phyloP scores from a whole-genome alignment of 768 basidiomycete species.

The Pleurotus giganteus region DNA sequence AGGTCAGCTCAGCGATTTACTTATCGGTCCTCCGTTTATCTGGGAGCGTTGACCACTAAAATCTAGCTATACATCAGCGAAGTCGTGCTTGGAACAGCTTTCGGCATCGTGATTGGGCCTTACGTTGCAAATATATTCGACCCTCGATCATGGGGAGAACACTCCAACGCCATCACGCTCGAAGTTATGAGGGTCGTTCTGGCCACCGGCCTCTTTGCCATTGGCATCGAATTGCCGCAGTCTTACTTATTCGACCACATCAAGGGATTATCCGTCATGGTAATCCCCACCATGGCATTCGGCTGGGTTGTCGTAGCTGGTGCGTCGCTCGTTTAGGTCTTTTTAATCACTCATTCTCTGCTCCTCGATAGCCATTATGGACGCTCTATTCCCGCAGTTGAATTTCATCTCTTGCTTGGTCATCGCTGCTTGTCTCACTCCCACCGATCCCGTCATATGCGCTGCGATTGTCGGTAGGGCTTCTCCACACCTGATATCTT shows the following conservation, averaged over 20 bases:
- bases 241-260: slow-evolving; percentile 83
- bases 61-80: slow-evolving; percentile 83
- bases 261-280: slow-evolving; percentile 64
- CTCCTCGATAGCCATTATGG: slow-evolving; percentile 52
- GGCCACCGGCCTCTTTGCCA: slow-evolving; percentile 89
- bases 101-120: slow-evolving; percentile 68
- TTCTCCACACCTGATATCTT: background rate
- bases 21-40: background rate
- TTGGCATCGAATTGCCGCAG: slow-evolving; percentile 89
- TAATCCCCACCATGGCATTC: slow-evolving; percentile 82
- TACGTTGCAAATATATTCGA: slow-evolving; percentile 69
- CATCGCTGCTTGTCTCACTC: slow-evolving; percentile 87
- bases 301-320: slow-evolving; percentile 81
- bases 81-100: slow-evolving; percentile 84
- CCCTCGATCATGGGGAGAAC: slow-evolving; percentile 68
- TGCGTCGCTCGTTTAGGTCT: slow-evolving; percentile 21
- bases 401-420: slow-evolving; percentile 75
- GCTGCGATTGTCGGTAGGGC: slow-evolving; percentile 73
- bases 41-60: background rate
- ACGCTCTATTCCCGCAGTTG: slow-evolving; percentile 68
- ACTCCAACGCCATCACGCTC: slow-evolving; percentile 64
- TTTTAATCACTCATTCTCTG: background rate
- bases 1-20: slow-evolving; percentile 47
- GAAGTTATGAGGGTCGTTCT: slow-evolving; percentile 91
- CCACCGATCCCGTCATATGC: slow-evolving; percentile 93